Conservation (phyloP, 371 early-diverging fungal genomes). For the Mortierella sp. region DNA sequence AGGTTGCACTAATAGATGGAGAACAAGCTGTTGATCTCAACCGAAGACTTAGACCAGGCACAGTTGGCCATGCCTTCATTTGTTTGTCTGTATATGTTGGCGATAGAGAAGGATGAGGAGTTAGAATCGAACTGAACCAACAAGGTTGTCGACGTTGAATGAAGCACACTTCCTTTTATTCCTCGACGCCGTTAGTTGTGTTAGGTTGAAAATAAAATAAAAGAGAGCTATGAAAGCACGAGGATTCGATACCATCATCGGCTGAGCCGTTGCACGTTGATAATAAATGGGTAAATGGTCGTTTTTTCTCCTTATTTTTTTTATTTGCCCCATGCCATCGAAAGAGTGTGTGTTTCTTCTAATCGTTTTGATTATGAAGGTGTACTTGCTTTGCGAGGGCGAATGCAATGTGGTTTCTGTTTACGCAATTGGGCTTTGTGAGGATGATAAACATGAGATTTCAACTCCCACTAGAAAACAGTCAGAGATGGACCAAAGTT, state of each 20-base stretch:
- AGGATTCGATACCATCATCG: neutral
- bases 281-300: neutral
- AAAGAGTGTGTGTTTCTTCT: neutral
- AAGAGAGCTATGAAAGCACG: neutral
- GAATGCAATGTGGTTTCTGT: neutral
- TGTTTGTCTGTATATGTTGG: neutral
- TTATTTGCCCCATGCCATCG: neutral
- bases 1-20: neutral
- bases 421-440: neutral
- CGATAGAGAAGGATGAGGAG: neutral
- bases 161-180: neutral
- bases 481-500: neutral
- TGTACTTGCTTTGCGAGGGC: neutral
- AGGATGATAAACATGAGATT: conserved; percentile 4
- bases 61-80: neutral
- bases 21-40: neutral
- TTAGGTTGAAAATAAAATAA: neutral
- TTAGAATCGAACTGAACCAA: neutral
- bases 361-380: neutral
- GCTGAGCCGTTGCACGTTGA: neutral
- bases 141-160: neutral
- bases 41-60: too few species aligned
- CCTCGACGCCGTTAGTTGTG: neutral
- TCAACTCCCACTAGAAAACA: neutral
- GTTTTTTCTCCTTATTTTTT: neutral